Base-by-base conservation (phyloP, 179 eudicot species). In the Beta corolliflora region DNA sequence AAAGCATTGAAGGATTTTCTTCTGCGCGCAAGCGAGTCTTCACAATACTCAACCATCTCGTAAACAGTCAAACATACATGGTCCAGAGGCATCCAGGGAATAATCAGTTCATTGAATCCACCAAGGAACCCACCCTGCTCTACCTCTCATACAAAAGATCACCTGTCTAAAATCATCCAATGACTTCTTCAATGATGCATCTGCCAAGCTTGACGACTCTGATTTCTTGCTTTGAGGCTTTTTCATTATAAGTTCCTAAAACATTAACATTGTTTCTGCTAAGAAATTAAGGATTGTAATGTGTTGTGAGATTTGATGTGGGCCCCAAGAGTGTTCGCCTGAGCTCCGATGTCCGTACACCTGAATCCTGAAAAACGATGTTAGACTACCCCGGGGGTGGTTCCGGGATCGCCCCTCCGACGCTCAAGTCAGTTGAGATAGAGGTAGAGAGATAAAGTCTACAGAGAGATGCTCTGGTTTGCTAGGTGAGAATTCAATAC, bases 1-100 rank as follows among this genome's bases (percentile, higher is more conserved):
- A 89, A 95, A 95, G 85, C 91, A 84, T 85, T 86, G 91, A 54
- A 93, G 93, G 84, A 95, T 90, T 84, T 88, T 92, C 88, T 85
- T n/a, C n/a, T n/a, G n/a, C n/a, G n/a, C n/a, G n/a, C n/a, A n/a
- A n/a, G n/a, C n/a, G n/a, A n/a, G 68, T 86, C 90, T 88, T 95
- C 95, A 85, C 98, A 95, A 79, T 91, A 95, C 80, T 91, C 97
- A 79, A 89, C 87, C 92, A 95, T 91, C 98, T 95, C n/a, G 88
- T 72, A 88, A 72, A 77, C 25, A 80, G 29, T 12, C 45, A 77
- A 31, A 75, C 52, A 61, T 12, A 50, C 53, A 76, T 21, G 53
- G 50, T 63, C 15, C 66, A 53, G 64, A 54, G 6, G 14, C 70
- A n/a, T 15, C 50, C 41, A 3, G 9, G 16, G 4, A 36, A 69